Conservation (phyloP, 805 yeast genomes). For the Pichia rugopelliculosa region DNA sequence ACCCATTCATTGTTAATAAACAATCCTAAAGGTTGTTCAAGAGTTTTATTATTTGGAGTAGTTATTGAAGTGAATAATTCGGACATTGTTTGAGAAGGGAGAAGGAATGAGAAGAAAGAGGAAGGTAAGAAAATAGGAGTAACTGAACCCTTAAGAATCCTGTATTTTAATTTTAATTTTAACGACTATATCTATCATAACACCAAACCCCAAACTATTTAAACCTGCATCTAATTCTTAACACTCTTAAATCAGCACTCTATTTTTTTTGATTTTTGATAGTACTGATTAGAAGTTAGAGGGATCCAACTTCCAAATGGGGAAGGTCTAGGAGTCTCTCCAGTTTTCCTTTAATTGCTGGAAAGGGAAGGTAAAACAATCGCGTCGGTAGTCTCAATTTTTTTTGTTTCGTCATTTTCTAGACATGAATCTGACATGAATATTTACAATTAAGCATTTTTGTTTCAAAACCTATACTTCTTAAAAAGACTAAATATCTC, state of each 20-base stretch:
- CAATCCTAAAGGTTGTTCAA: slow-evolving; percentile 40
- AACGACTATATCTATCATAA: no score
- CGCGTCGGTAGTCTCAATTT: background rate
- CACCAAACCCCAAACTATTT: no score
- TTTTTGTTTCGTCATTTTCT: background rate
- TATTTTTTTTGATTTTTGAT: no score
- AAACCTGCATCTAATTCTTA: no score
- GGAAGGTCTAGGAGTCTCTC: background rate
- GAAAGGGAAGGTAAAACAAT: no score
- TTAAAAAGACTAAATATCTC: no score
- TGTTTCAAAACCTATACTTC: no score
- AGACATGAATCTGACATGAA: background rate
- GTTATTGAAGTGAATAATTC: slow-evolving; percentile 21
- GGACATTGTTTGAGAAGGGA: slow-evolving; percentile 4
- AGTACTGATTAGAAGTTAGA: no score
- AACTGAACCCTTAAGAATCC: background rate
- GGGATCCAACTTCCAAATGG: background rate
- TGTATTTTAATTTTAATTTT: no score
- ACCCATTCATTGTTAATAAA: slow-evolving; percentile 54
- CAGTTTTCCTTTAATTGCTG: no score
- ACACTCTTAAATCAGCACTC: no score
- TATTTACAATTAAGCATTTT: background rate
- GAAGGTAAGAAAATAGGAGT: background rate
- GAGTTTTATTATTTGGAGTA: slow-evolving; percentile 25
- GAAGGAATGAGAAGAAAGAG: background rate